These are phyloP conservation scores for Epichloe uncinata DNA, from an alignment of 2,329 filamentous ascomycete species.

Conservation along the genomic window DNA sequence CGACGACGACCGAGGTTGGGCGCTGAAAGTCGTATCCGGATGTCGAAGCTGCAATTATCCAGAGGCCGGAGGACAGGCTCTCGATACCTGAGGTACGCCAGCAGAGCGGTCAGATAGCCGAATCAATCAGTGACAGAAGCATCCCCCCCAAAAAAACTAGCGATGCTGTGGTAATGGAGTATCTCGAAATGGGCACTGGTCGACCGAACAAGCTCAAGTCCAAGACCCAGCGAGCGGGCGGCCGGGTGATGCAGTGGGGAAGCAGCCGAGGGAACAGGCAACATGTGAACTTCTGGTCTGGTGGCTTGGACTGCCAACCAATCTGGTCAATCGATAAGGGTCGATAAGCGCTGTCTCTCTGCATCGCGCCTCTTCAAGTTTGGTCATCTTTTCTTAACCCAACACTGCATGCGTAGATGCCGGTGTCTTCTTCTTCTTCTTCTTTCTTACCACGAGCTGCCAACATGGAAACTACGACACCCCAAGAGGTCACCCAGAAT, in stretches of 20 bases:
- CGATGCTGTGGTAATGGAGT: not conserved
- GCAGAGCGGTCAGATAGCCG: not conserved
- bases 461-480: constrained; percentile 21
- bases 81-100: not conserved
- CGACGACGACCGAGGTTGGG: not conserved
- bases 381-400: no score
- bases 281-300: constrained; percentile 2
- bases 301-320: not conserved
- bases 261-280: constrained; percentile 3
- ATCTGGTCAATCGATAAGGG: not conserved
- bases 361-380: no score
- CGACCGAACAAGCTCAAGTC: not conserved
- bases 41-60: not conserved
- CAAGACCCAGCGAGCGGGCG: not conserved
- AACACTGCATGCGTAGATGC: no score
- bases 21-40: not conserved
- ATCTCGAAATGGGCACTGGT: not conserved
- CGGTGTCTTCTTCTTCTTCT: no score
- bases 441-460: not conserved
- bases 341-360: no score
- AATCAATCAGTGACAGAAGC: not conserved
- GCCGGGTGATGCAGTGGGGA: not conserved
- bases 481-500: constrained; percentile 35
- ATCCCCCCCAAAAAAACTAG: not conserved
- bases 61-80: not conserved